A percentile compares a stretch with the other conserved stretches of the same genome.
These are phyloP conservation scores for Penicillium fimorum DNA, from an alignment of 495 filamentous ascomycete species.

Conservation along the genomic window DNA sequence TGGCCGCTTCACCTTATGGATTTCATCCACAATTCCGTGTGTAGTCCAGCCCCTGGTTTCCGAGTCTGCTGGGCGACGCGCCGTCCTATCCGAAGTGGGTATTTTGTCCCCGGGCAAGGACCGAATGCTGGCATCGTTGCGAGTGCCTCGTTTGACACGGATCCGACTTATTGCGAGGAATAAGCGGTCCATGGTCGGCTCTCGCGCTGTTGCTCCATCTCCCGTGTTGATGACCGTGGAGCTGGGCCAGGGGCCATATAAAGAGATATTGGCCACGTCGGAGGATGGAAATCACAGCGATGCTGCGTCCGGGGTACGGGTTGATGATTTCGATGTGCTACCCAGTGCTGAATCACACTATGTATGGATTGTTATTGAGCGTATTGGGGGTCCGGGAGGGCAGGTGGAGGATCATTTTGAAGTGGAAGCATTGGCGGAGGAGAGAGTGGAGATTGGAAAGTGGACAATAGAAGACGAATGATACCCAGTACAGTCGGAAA, in stretches of 20 bases:
- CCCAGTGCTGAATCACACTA: constrained; percentile 52
- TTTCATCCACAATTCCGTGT: constrained; percentile 59
- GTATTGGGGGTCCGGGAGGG: constrained; percentile 55
- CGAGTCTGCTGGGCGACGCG: constrained; percentile 68
- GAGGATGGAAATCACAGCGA: constrained; percentile 67
- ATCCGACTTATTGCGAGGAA: constrained; percentile 54
- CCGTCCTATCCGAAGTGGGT: constrained; percentile 49
- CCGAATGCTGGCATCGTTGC: constrained; percentile 52
- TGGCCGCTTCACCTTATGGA: constrained; percentile 70
- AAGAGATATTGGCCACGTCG: constrained; percentile 56
- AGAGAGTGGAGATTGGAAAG: constrained; percentile 58
- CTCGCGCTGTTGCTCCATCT: constrained; percentile 43
- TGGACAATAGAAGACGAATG: constrained; percentile 47
- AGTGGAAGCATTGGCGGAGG: constrained; percentile 69
- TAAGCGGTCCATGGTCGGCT: constrained; percentile 35
- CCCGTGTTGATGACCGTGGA: constrained; percentile 65
- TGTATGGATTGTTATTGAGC: constrained; percentile 78
- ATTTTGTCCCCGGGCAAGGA: constrained; percentile 51
- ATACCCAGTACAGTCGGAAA: constrained; percentile 11
- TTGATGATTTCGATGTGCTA: constrained; percentile 67
- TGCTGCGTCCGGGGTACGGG: constrained; percentile 63
- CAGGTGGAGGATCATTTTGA: constrained; percentile 56
- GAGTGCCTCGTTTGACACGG: constrained; percentile 54
- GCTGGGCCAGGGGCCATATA: constrained; percentile 65
- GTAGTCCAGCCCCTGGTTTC: constrained; percentile 53